These are phyloP conservation scores for Stylosanthes scabra DNA, from an alignment of 331 rosid species.

Conservation along the genomic window DNA sequence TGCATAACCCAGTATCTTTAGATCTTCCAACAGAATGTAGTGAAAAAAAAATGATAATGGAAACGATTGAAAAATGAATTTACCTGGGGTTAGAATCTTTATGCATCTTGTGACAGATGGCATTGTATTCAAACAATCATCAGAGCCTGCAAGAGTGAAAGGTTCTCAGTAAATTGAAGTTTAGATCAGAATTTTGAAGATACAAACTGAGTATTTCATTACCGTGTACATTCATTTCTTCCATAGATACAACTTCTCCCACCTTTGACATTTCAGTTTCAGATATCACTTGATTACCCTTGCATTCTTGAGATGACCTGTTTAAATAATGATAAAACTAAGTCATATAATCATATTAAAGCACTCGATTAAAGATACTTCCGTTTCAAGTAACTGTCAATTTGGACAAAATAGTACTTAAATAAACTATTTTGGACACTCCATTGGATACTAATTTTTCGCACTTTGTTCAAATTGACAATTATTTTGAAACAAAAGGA, in stretches of 20 bases:
- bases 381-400: too few species aligned
- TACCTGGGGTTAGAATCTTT: conserved; percentile 78
- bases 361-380: too few species aligned
- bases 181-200: conserved; percentile 4
- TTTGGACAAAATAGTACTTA: too few species aligned
- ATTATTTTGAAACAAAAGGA: neutral
- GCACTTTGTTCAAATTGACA: too few species aligned
- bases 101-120: conserved; percentile 64
- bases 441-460: too few species aligned
- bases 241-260: conserved; percentile 57
- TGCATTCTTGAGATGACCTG: conserved; percentile 56
- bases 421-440: too few species aligned
- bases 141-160: conserved; percentile 55
- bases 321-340: conserved; percentile 13
- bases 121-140: conserved; percentile 60
- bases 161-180: conserved; percentile 1
- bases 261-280: conserved; percentile 65
- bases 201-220: conserved; percentile 14
- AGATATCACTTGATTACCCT: conserved; percentile 54
- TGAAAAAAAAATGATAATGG: neutral
- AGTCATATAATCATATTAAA: conserved; percentile 33
- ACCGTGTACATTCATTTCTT: conserved; percentile 60
- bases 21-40: neutral
- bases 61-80: conserved; percentile 1
- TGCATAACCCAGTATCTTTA: neutral